A percentile compares a stretch with the other conserved stretches of the same genome.
phyloP scores from a whole-genome alignment of 176 grass and related monocot genomes.

The Cocos nucifera region DNA sequence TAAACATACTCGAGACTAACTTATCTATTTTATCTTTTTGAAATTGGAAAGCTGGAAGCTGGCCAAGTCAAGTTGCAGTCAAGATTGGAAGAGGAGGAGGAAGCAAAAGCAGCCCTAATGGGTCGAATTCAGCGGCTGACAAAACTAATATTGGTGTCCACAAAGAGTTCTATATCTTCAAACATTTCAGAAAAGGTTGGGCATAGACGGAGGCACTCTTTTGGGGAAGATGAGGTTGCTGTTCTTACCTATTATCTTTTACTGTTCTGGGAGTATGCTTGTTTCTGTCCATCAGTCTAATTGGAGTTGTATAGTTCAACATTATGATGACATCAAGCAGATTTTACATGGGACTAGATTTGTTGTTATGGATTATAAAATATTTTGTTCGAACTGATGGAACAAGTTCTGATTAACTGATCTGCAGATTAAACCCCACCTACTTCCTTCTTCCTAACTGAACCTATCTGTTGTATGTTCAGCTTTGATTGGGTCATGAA shows the following conservation, averaged over 20 bases:
- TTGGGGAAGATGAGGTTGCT: slow-evolving; percentile 93
- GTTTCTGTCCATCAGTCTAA: too few species aligned
- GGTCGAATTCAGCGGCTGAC: slow-evolving; percentile 92
- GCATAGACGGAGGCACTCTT: slow-evolving; percentile 69
- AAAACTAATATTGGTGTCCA: slow-evolving; percentile 94
- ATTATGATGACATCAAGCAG: too few species aligned
- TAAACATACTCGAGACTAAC: background rate
- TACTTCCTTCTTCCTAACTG: too few species aligned
- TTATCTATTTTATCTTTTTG: background rate
- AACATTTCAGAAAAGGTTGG: slow-evolving; percentile 53
- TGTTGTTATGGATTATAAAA: too few species aligned
- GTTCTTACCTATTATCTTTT: slow-evolving; percentile 13
- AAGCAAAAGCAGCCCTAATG: slow-evolving; percentile 99
- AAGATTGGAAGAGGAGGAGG: slow-evolving; percentile 95
- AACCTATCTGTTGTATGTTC: too few species aligned
- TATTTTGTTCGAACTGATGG: too few species aligned
- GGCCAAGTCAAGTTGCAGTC: slow-evolving; percentile 97
- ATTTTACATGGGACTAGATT: too few species aligned
- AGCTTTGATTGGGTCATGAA: too few species aligned
- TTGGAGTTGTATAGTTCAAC: too few species aligned
- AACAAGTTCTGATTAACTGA: too few species aligned
- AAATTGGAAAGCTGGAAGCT: slow-evolving; percentile 61
- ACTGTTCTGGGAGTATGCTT: too few species aligned
- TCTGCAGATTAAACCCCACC: too few species aligned
- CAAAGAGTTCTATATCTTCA: slow-evolving; percentile 81